A percentile compares a stretch with the other conserved stretches of the same genome.
Conservation (phyloP, 805 yeast genomes). For the Candida fluviatilis region DNA sequence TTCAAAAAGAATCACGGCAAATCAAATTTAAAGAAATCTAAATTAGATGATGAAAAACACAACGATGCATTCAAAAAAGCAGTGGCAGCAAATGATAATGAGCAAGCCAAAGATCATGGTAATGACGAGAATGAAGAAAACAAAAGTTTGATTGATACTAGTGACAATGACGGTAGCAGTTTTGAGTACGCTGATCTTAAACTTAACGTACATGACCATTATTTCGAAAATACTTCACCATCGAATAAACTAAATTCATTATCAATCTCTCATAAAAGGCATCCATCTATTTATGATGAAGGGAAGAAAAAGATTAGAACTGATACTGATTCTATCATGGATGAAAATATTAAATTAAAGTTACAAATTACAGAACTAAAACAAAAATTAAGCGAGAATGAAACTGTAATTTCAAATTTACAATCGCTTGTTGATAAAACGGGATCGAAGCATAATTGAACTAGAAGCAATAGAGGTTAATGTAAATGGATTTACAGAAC, state of each 20-base stretch:
- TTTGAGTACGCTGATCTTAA: not conserved
- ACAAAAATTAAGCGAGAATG: constrained; percentile 4
- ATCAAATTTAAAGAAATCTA: not conserved
- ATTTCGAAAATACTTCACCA: not conserved
- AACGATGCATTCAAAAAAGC: too few relatives aligned
- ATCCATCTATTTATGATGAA: not conserved
- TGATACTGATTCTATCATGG: constrained; percentile 3
- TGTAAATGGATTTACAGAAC: too few relatives aligned
- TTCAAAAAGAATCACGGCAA: not conserved
- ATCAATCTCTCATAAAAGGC: not conserved
- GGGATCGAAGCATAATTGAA: too few relatives aligned
- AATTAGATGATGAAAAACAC: not conserved
- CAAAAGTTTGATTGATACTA: not conserved
- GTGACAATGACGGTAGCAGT: not conserved
- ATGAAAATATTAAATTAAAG: constrained; percentile 10
- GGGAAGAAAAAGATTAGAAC: not conserved
- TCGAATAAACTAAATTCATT: not conserved
- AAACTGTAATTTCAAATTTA: not conserved
- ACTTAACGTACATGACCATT: not conserved
- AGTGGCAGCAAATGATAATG: too few relatives aligned
- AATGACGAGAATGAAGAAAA: not conserved
- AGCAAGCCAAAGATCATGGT: not conserved
- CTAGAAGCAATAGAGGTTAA: too few relatives aligned
- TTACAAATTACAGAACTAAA: constrained; percentile 9
- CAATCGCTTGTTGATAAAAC: not conserved